These are phyloP conservation scores for Cocos nucifera DNA, from an alignment of 176 grass and related monocot genomes.

Conservation along the genomic window DNA sequence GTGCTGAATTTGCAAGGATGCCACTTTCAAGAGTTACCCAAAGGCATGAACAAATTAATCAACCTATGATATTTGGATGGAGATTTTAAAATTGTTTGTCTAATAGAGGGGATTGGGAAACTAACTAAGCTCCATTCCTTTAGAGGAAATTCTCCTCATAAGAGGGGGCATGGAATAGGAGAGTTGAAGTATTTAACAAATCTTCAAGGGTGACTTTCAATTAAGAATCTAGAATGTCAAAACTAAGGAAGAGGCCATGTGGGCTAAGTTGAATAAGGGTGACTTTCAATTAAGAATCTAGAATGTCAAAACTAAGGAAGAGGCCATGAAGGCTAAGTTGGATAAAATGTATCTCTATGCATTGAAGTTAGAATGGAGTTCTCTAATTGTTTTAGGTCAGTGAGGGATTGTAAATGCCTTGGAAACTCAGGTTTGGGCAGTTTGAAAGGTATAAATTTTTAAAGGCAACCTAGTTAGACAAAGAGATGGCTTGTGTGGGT, in stretches of 20 bases:
- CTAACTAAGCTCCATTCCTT: slow-evolving; percentile 32
- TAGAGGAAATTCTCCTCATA: slow-evolving; percentile 13
- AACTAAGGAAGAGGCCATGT: no score
- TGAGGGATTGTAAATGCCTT: no score
- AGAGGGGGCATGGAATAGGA: no score
- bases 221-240: slow-evolving; percentile 36
- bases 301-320: no score
- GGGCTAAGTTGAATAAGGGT: no score
- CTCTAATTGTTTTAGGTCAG: no score
- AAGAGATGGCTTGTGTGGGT: no score
- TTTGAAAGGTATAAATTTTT: no score
- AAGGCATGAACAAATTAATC: slow-evolving; percentile 16
- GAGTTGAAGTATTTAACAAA: slow-evolving; percentile 32
- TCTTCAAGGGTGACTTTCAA: slow-evolving; percentile 25
- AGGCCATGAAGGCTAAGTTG: slow-evolving; percentile 27
- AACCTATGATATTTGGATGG: slow-evolving; percentile 29
- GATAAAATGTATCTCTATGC: background rate
- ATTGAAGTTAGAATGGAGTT: no score
- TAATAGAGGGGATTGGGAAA: slow-evolving; percentile 26
- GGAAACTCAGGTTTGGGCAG: no score
- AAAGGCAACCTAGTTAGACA: no score
- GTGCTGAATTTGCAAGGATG: slow-evolving; percentile 22
- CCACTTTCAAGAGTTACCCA: slow-evolving; percentile 6
- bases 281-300: no score
- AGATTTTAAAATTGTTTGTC: background rate